phyloP scores from a whole-genome alignment of 768 basidiomycete genomes.

The Lactarius indigo region DNA sequence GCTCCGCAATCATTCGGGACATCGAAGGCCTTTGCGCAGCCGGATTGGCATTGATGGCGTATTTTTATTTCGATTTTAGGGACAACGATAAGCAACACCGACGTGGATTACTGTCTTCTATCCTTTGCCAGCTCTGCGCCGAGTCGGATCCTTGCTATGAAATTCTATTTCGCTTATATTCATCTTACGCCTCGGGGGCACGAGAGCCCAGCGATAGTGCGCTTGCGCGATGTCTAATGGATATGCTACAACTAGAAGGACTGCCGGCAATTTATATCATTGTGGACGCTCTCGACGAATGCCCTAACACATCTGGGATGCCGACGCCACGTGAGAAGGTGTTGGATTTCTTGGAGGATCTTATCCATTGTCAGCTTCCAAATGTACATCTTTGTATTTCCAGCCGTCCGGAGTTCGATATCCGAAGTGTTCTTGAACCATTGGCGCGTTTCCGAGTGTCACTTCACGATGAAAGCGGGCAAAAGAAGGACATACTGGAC shows the following conservation, averaged over 20 bases:
- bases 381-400: neutral
- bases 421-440: neutral
- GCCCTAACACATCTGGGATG: neutral
- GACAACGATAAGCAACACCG: neutral
- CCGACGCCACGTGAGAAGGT: neutral
- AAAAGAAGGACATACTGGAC: neutral
- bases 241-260: neutral
- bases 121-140: neutral
- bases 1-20: neutral
- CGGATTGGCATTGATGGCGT: neutral
- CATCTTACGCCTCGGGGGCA: neutral
- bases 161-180: neutral
- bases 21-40: neutral
- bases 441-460: neutral
- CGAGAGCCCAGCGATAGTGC: neutral
- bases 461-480: neutral
- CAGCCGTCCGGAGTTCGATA: neutral
- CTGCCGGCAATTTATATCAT: neutral
- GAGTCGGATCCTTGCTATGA: neutral
- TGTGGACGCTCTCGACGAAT: neutral
- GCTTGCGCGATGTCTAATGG: neutral
- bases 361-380: neutral
- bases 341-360: neutral
- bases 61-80: neutral
- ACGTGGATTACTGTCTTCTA: neutral